Base-by-base conservation (phyloP, 306 rosid genomes). In the Vigna radiata region DNA sequence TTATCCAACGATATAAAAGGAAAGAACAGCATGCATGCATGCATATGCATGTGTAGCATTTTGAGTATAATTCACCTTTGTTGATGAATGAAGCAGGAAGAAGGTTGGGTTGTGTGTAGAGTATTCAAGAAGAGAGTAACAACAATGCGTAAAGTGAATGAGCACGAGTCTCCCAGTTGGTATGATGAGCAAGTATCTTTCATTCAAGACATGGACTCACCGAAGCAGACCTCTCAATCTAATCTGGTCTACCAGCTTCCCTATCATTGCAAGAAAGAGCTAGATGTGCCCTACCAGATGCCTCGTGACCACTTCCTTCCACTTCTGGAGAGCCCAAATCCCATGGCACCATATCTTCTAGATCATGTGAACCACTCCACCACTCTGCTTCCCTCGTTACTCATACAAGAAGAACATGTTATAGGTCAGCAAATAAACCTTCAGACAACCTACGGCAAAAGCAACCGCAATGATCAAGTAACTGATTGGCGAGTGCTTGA, bases 71-170 rank as follows among this genome's bases (percentile, higher is more conserved):
- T 61, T 61, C 68, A 61, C 16, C 21, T 62, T 19, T 71, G 14
- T 19, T 23, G 55, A 43, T 25, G 12, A n/a, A n/a, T n/a, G 73
- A 76, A 54, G 78, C 91, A 94, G 98, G 97, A 94, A 90, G 98
- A 94, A 86, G 98, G 98, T 14, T 94, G 97, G 97, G 98, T 89
- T 9, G 97, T 94, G 9, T 94, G 98, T 61, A 86, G 98, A 86
- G 97, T 90, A 33, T 94, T 94, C 89, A 94, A 91, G 90, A 94
- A 94, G 84, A 94, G 89, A 88, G 86, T 94, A 82, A 83, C 98
- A 54, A 81, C 90, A 14, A 83, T 87, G 81, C 84, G 90, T 5
- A 87, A 86, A 85, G 69, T 87, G 93, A 86, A 75, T 19, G 98
- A 94, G 16, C 91, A 94, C 23, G 96, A 81, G 16, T 91, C 96